Percentiles rank a stretch among this genome's conserved stretches.
Conservation (phyloP, 306 rosid genomes). For the Senna tora region DNA sequence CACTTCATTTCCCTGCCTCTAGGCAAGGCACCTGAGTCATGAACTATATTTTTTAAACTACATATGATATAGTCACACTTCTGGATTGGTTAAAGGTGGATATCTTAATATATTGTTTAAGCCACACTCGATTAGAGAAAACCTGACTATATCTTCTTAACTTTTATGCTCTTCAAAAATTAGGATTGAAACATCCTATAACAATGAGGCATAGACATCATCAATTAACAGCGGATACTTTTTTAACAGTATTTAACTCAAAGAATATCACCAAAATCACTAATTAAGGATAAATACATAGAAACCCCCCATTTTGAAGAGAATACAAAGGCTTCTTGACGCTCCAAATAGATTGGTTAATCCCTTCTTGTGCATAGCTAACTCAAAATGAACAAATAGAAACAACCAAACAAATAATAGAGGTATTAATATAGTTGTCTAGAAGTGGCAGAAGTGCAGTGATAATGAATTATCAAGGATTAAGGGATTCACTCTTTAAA, state of each 20-base stretch:
- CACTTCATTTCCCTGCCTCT: neutral
- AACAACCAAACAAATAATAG: neutral
- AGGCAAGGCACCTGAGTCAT: neutral
- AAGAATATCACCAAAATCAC: neutral
- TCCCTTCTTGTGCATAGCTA: neutral
- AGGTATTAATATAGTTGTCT: neutral
- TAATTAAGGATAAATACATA: neutral
- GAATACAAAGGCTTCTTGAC: neutral
- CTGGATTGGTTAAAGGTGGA: too few relatives aligned
- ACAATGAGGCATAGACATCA: neutral
- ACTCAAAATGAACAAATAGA: neutral
- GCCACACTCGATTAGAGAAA: neutral
- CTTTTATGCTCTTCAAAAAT: neutral
- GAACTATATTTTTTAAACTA: neutral
- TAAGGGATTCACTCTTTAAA: slow-evolving; percentile 4
- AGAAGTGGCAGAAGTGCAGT: neutral
- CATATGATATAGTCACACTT: neutral
- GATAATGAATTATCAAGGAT: neutral
- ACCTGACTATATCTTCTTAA: neutral
- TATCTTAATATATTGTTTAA: too few relatives aligned
- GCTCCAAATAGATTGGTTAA: slow-evolving; percentile 1
- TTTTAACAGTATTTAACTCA: neutral
- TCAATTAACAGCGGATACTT: slow-evolving; percentile 6
- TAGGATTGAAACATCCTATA: neutral
- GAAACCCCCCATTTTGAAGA: too few relatives aligned